Evolutionary conservation across 2,329 filamentous ascomycete species (phyloP).

Genomic region (Neurospora sp.): DNA sequence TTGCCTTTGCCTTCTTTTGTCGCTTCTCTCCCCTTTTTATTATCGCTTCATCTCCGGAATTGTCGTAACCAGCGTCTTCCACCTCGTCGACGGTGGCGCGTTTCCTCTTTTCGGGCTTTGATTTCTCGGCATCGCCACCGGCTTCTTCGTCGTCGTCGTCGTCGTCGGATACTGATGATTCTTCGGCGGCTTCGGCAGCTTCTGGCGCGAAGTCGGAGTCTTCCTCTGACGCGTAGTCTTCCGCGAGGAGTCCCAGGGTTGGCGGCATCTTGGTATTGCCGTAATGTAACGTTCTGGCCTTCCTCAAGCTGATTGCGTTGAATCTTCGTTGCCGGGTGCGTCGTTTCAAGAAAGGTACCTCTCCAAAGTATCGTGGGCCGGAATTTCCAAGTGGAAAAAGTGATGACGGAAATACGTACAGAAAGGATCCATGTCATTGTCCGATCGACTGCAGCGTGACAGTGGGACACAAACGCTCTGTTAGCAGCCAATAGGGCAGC

Average conservation of each 20-base stretch:
- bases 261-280: slow-evolving; percentile 29
- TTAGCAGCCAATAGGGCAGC: background rate
- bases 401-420: background rate
- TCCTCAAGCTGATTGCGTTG: background rate
- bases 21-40: slow-evolving; percentile 52
- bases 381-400: background rate
- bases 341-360: background rate
- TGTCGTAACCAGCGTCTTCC: slow-evolving; percentile 46
- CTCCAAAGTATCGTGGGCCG: background rate
- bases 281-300: background rate
- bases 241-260: slow-evolving; percentile 33
- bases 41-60: slow-evolving; percentile 64
- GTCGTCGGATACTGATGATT: slow-evolving; percentile 36
- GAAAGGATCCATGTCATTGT: background rate
- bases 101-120: slow-evolving; percentile 25
- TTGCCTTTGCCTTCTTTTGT: slow-evolving; percentile 36
- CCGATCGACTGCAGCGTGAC: background rate
- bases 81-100: slow-evolving; percentile 25
- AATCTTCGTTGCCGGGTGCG: background rate
- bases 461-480: background rate
- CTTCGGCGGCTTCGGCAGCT: slow-evolving; percentile 28
- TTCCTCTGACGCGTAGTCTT: slow-evolving; percentile 58
- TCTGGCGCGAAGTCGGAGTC: slow-evolving; percentile 67
- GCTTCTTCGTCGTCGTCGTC: slow-evolving; percentile 39
- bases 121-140: slow-evolving; percentile 17